phyloP scores from a whole-genome alignment of 73 alveolate genomes.

The Tetrahymena thermophila region DNA sequence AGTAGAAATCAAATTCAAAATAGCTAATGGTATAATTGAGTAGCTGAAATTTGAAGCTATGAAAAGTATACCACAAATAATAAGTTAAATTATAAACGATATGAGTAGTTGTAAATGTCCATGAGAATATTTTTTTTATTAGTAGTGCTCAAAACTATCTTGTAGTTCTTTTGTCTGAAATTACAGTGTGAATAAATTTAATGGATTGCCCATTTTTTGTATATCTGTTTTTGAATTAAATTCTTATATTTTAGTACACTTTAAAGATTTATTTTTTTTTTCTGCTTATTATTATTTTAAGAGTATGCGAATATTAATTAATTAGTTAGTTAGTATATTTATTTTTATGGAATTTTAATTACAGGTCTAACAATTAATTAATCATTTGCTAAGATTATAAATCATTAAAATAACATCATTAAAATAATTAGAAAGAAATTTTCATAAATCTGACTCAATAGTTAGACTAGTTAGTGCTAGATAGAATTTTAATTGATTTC shows the following conservation, averaged over 20 bases:
- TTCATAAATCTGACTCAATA: background rate
- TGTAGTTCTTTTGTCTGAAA: background rate
- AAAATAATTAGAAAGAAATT: background rate
- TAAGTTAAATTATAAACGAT: background rate
- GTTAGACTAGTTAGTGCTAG: background rate
- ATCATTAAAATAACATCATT: background rate
- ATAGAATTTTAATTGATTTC: background rate
- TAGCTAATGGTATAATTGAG: background rate
- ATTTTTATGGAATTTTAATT: background rate
- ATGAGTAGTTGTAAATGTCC: background rate
- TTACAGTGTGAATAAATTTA: background rate
- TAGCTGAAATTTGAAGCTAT: background rate
- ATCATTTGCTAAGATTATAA: background rate
- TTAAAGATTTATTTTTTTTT: background rate
- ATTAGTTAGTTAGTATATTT: no score
- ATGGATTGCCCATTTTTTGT: background rate
- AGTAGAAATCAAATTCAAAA: background rate
- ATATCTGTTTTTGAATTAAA: background rate
- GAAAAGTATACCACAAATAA: background rate
- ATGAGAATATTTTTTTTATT: background rate
- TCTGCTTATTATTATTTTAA: background rate
- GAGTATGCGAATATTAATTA: no score
- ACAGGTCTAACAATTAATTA: background rate
- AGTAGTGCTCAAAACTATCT: background rate
- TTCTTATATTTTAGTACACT: background rate